A percentile compares a stretch with the other conserved stretches of the same genome.
These are phyloP conservation scores for Ceratocystis variospora DNA, from an alignment of 2,329 filamentous ascomycete species.

Conservation along the genomic window DNA sequence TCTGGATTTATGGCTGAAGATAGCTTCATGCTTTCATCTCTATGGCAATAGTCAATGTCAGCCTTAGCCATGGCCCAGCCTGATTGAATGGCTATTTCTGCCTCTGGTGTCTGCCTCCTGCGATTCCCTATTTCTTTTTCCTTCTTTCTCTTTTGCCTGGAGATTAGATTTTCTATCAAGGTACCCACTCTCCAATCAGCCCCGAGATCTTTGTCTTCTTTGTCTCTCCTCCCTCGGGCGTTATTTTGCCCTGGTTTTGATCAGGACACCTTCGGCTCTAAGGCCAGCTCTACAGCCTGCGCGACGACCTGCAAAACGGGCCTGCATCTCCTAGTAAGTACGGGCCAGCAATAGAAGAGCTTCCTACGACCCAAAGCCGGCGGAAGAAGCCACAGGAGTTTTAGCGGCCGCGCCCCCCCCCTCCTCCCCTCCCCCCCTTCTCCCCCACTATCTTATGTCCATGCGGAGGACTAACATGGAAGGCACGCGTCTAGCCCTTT, in stretches of 20 bases:
- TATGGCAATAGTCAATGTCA: neutral
- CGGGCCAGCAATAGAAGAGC: neutral
- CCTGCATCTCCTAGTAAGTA: neutral
- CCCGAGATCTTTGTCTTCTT: neutral
- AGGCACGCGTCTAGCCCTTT: neutral
- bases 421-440: neutral
- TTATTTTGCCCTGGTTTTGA: neutral
- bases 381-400: neutral
- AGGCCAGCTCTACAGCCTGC: neutral
- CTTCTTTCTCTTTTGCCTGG: neutral
- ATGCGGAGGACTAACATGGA: neutral
- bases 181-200: neutral
- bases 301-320: neutral
- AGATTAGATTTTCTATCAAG: neutral
- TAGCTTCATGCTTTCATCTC: conserved; percentile 3
- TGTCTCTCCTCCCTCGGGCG: neutral
- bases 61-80: neutral
- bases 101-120: neutral
- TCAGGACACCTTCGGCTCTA: neutral
- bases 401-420: neutral
- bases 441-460: neutral
- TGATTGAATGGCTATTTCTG: neutral
- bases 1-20: neutral
- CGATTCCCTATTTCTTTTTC: neutral
- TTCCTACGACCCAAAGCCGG: neutral